A percentile compares a stretch with the other conserved stretches of the same genome.
phyloP scores from a whole-genome alignment of 2,329 filamentous ascomycete genomes.

The Colletotrichum godetiae region DNA sequence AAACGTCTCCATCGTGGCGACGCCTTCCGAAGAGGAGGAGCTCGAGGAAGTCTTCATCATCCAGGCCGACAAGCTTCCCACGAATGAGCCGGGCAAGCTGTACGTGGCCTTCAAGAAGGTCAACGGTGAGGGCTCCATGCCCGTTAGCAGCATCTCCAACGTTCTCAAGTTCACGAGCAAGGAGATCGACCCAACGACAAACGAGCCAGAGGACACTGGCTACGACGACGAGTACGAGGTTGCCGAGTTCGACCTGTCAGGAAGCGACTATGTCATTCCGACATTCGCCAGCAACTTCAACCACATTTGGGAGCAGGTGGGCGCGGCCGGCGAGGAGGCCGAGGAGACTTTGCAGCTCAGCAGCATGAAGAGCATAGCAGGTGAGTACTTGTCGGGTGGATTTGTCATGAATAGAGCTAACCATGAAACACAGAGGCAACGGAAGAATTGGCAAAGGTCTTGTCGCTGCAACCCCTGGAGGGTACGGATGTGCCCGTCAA shows the following conservation, averaged over 20 bases:
- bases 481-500: slow-evolving; percentile 92
- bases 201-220: slow-evolving; percentile 88
- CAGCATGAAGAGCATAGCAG: slow-evolving; percentile 90
- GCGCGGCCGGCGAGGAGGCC: slow-evolving; percentile 87
- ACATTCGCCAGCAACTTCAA: slow-evolving; percentile 95
- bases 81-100: slow-evolving; percentile 90
- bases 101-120: slow-evolving; percentile 95
- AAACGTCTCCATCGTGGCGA: slow-evolving; percentile 85
- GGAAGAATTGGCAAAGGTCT: slow-evolving; percentile 85
- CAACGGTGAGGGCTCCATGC: slow-evolving; percentile 80
- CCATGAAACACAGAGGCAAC: slow-evolving; percentile 78
- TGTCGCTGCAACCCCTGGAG: slow-evolving; percentile 93
- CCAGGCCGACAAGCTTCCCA: slow-evolving; percentile 82
- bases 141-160: slow-evolving; percentile 87
- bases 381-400: slow-evolving; percentile 64
- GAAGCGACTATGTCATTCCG: slow-evolving; percentile 93
- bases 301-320: slow-evolving; percentile 94
- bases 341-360: slow-evolving; percentile 91
- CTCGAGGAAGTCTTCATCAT: slow-evolving; percentile 95
- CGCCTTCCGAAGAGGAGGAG: slow-evolving; percentile 83
- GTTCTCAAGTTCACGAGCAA: slow-evolving; percentile 97
- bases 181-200: slow-evolving; percentile 95
- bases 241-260: slow-evolving; percentile 89
- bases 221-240: slow-evolving; percentile 99
- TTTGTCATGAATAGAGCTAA: slow-evolving; percentile 25